These are phyloP conservation scores for Colletotrichum sidae DNA, from an alignment of 2,329 filamentous ascomycete species.

Conservation along the genomic window DNA sequence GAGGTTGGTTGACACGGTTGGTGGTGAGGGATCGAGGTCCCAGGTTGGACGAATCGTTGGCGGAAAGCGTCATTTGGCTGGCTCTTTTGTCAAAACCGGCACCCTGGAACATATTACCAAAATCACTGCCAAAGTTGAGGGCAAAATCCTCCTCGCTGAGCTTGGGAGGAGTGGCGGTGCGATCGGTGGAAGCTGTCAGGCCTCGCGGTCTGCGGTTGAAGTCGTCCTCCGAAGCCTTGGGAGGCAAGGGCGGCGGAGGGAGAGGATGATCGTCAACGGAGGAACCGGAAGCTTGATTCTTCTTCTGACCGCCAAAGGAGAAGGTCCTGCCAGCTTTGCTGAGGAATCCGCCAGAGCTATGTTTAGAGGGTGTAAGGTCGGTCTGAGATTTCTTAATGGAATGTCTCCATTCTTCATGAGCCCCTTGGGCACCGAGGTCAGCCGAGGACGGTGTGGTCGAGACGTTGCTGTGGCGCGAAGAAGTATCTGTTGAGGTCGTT, in stretches of 20 bases:
- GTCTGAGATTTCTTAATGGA: slow-evolving; percentile 51
- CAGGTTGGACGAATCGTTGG: slow-evolving; percentile 46
- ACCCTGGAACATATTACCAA: slow-evolving; percentile 63
- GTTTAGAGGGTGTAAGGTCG: slow-evolving; percentile 58
- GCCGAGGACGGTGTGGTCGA: slow-evolving; percentile 72
- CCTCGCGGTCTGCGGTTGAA: slow-evolving; percentile 56
- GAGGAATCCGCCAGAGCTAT: slow-evolving; percentile 60
- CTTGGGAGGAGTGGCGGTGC: slow-evolving; percentile 64
- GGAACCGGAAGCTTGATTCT: slow-evolving; percentile 53
- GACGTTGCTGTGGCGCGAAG: slow-evolving; percentile 71
- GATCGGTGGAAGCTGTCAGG: slow-evolving; percentile 65
- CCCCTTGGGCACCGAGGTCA: slow-evolving; percentile 51
- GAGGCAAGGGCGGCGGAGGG: slow-evolving; percentile 52
- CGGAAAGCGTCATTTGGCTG: slow-evolving; percentile 60
- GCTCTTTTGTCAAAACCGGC: slow-evolving; percentile 66
- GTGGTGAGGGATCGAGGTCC: slow-evolving; percentile 59
- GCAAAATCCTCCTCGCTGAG: slow-evolving; percentile 56
- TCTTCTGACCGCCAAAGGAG: slow-evolving; percentile 69
- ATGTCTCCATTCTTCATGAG: slow-evolving; percentile 54
- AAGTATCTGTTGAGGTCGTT: slow-evolving; percentile 69
- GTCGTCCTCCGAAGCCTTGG: slow-evolving; percentile 46
- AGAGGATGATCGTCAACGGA: slow-evolving; percentile 50
- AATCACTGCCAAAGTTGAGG: slow-evolving; percentile 68
- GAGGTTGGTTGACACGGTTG: slow-evolving; percentile 54
- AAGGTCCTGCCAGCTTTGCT: slow-evolving; percentile 69